A percentile compares a stretch with the other conserved stretches of the same genome.
phyloP scores from a whole-genome alignment of 108 stramenopile genomes.

The Cylindrotheca closterium region DNA sequence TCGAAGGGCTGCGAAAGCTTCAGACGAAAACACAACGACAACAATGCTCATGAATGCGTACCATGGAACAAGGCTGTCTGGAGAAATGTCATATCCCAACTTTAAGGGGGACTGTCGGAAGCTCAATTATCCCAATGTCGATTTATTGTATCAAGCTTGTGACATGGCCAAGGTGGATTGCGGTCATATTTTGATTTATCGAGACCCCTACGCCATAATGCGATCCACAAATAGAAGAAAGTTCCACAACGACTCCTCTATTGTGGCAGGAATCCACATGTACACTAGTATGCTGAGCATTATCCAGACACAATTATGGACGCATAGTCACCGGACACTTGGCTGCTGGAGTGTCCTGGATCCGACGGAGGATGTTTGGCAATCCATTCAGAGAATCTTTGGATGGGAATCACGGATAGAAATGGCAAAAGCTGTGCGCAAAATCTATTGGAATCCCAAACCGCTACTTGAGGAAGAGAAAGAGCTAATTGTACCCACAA shows the following conservation, averaged over 20 bases:
- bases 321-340: background rate
- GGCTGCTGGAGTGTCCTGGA: slow-evolving; percentile 9
- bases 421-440: background rate
- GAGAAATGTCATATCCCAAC: slow-evolving; percentile 20
- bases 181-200: slow-evolving; percentile 22
- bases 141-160: slow-evolving; percentile 24
- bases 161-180: slow-evolving; percentile 20
- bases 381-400: background rate
- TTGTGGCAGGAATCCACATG: slow-evolving; percentile 16
- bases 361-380: background rate
- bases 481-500: background rate
- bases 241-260: background rate
- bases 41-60: too few species aligned
- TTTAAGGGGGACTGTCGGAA: slow-evolving; percentile 12
- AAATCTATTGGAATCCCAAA: too few species aligned
- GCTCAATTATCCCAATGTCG: slow-evolving; percentile 24
- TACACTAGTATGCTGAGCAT: slow-evolving; percentile 10
- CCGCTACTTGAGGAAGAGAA: background rate
- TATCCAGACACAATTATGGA: slow-evolving; percentile 1
- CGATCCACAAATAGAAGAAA: slow-evolving; percentile 14
- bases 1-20: background rate
- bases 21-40: background rate
- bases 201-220: slow-evolving; percentile 19
- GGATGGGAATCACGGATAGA: background rate
- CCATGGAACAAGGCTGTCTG: background rate